Evolutionary conservation across 805 yeast species (phyloP), one percentile per base, ranked within the genome.

Genomic region (Candida parachauliodes): DNA sequence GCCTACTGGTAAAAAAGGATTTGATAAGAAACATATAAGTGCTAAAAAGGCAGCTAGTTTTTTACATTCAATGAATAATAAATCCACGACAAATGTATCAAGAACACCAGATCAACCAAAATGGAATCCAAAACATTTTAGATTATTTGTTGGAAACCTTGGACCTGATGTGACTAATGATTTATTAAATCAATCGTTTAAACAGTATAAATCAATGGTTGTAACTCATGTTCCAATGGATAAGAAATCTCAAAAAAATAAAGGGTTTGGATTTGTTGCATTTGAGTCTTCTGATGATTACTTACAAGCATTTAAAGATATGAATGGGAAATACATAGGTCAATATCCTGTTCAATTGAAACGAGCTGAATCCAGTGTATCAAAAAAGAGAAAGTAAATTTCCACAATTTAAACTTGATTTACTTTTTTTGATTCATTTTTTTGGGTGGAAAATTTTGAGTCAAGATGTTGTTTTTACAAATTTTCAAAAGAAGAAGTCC

Each of bases 301-400:
- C 48, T 63, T 84, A 38, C 60, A 65, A 36, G 88, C 89, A 2
- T 84, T 81, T 58, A 80, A 77, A 52, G 86, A 81, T 49, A 74
- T 83, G 79, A 81, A 84, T 52, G 86, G 87, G 18, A 81, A 82
- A 51, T 83, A 81, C 47, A 71, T 85, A 33, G 94, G 93, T 1
- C 75, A 70, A 48, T 81, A 81, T 49, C 93, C 93, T 0, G 77
- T 84, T 19, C 80, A 74, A 40, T 59, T 84, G 54, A 79, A 81
- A 54, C 65, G 79, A 42, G 89, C 91, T 0, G 77, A 69, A 42
- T 57, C 73, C 5, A 62, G 42, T 25, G 40, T 51, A 14, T 51
- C 34, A 17, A 40, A 40, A 14, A 21, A 26, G 20, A 33, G 27
- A 21, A 36, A 36, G 14, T 21, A 10, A 21, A 21, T 8, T 21